phyloP scores from a whole-genome alignment of 202 grass and related monocot genomes.

The Setaria viridis region DNA sequence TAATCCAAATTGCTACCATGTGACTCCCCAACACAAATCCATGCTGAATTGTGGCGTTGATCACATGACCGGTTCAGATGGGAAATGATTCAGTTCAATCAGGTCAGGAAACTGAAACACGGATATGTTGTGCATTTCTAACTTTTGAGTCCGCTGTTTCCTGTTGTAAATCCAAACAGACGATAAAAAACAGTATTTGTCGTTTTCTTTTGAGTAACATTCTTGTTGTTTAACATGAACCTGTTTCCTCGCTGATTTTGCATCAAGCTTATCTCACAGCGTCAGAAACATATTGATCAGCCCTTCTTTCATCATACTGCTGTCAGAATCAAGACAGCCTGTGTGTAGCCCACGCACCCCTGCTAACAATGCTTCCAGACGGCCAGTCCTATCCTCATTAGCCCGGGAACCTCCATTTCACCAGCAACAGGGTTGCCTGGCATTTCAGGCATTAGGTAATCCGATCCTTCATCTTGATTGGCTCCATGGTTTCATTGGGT shows the following conservation, averaged over 20 bases:
- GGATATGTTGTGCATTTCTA: slow-evolving; percentile 1
- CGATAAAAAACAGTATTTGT: not conserved
- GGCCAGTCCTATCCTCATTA: not conserved
- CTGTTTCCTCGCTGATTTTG: not conserved
- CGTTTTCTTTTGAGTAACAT: not conserved
- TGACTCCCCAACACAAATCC: not conserved
- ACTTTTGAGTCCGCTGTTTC: not conserved
- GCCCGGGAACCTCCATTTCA: not conserved
- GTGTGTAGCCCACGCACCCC: not conserved
- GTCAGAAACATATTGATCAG: not conserved
- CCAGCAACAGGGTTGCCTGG: not conserved
- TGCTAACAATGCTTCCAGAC: not conserved
- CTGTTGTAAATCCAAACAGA: slow-evolving; percentile 8
- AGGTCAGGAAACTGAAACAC: not conserved
- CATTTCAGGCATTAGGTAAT: not conserved
- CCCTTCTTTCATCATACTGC: not conserved
- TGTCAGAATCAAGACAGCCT: not conserved
- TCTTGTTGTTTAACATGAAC: not conserved
- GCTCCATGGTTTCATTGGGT: not conserved
- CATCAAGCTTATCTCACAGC: not conserved
- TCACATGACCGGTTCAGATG: not conserved
- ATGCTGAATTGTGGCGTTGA: not conserved
- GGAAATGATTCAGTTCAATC: not conserved
- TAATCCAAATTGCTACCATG: not conserved
- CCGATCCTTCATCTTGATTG: not conserved